phyloP scores from a whole-genome alignment of 1,284 basidiomycete genomes.

The Ustilago xerochloae region DNA sequence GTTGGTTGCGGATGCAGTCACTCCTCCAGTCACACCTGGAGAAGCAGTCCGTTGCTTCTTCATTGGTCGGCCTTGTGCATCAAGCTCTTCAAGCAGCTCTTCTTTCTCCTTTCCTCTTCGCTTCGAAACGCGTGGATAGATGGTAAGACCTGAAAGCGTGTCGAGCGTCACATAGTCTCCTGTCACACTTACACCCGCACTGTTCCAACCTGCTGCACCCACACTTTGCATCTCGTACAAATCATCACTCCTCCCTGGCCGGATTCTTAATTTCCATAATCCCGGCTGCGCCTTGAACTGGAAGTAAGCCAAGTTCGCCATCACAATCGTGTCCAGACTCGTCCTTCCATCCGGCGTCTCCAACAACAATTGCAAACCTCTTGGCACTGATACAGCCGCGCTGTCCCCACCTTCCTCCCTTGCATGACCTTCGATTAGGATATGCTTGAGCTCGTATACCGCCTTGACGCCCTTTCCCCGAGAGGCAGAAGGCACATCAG shows the following conservation, averaged over 20 bases:
- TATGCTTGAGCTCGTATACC: constrained; percentile 85
- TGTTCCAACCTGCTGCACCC: constrained; percentile 79
- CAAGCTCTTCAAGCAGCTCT: constrained; percentile 75
- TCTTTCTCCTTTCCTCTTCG: constrained; percentile 80
- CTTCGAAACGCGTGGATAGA: constrained; percentile 83
- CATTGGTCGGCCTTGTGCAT: constrained; percentile 31
- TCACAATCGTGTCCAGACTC: constrained; percentile 73
- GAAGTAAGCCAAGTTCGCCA: constrained; percentile 94
- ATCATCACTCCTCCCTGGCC: constrained; percentile 81
- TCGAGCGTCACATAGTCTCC: constrained; percentile 72
- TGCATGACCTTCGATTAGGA: constrained; percentile 93
- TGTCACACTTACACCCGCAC: constrained; percentile 74
- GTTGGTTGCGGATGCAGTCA: background rate
- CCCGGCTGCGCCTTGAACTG: constrained; percentile 95
- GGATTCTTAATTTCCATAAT: constrained; percentile 82
- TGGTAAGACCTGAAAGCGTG: constrained; percentile 85
- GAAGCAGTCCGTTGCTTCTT: constrained; percentile 8
- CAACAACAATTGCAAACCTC: constrained; percentile 70
- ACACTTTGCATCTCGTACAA: constrained; percentile 85
- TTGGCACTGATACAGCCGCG: constrained; percentile 79
- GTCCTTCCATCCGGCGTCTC: constrained; percentile 50
- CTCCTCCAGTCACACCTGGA: background rate
- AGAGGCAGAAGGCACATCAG: constrained; percentile 72
- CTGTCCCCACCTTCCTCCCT: constrained; percentile 73
- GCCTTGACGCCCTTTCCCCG: constrained; percentile 77